Evolutionary conservation across 345 rosid genomes (phyloP).

Genomic region (Populus nigra): DNA sequence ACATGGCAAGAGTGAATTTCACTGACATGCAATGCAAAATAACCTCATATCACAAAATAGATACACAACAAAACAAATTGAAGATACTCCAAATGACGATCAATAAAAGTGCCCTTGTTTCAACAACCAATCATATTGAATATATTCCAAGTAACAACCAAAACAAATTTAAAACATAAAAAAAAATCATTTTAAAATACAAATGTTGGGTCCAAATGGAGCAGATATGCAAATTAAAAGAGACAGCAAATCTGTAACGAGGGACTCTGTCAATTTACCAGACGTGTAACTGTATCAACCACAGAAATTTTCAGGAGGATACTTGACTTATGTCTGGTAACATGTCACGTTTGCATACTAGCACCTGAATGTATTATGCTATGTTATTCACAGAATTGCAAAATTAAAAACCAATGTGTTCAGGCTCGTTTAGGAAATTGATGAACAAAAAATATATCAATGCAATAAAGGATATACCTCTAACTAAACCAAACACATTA

Average conservation of each 20-base stretch:
- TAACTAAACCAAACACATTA: background rate
- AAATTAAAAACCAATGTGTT: background rate
- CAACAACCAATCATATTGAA: background rate
- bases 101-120: background rate
- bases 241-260: slow-evolving; percentile 58
- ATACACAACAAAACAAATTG: background rate
- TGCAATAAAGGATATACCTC: background rate
- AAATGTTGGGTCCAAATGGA: slow-evolving; percentile 64
- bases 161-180: too few relatives aligned
- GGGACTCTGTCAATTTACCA: slow-evolving; percentile 43
- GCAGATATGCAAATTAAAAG: slow-evolving; percentile 50
- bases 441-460: too few relatives aligned
- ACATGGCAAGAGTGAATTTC: background rate
- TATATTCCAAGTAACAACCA: background rate
- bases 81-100: background rate
- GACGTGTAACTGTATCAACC: slow-evolving; percentile 72
- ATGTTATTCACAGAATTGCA: background rate
- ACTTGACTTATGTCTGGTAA: slow-evolving; percentile 68
- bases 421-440: background rate
- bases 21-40: background rate
- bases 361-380: background rate
- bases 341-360: background rate
- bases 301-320: slow-evolving; percentile 27
- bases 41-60: background rate
- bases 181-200: background rate